Conservation (phyloP, 352 stramenopile species). For the Pythium phragmiticola region DNA sequence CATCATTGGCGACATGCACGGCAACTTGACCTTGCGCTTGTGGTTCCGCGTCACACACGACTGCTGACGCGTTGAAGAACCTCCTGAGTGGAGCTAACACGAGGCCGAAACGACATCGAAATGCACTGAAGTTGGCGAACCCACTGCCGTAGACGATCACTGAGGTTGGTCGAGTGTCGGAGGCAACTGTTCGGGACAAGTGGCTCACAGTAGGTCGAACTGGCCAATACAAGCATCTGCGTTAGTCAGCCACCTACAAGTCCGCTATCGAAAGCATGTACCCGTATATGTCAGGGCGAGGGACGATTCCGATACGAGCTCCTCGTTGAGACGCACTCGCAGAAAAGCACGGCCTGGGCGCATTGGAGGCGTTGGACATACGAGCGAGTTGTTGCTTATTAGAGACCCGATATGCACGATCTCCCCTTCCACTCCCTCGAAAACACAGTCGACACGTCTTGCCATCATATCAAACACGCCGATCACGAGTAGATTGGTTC, state of each 20-base stretch:
- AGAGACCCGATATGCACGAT: background rate
- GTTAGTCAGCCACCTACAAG: background rate
- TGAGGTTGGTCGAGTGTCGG: constrained; percentile 2
- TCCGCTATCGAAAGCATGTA: background rate
- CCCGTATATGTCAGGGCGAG: background rate
- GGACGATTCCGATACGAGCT: background rate
- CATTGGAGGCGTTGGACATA: constrained; percentile 15
- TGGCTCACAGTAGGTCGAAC: constrained; percentile 17
- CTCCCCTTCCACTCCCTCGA: background rate
- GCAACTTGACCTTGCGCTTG: constrained; percentile 1
- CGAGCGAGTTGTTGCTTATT: constrained; percentile 2
- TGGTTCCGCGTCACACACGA: constrained; percentile 13
- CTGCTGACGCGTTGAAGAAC: constrained; percentile 14
- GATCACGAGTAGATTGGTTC: constrained; percentile 9
- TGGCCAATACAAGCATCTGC: background rate
- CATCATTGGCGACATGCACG: constrained; percentile 20
- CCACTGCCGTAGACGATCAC: constrained; percentile 10
- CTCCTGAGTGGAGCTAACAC: background rate
- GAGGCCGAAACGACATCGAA: constrained; percentile 19
- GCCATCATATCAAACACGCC: constrained; percentile 7
- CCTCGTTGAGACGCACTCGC: constrained; percentile 2
- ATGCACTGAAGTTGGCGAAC: constrained; percentile 13
- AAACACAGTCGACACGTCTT: constrained; percentile 6
- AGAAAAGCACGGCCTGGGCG: constrained; percentile 9
- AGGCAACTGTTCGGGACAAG: constrained; percentile 10